Evolutionary conservation across 1,284 basidiomycete species (phyloP), one percentile per base, ranked within the genome.

Genomic region (Calocybe gambosa): DNA sequence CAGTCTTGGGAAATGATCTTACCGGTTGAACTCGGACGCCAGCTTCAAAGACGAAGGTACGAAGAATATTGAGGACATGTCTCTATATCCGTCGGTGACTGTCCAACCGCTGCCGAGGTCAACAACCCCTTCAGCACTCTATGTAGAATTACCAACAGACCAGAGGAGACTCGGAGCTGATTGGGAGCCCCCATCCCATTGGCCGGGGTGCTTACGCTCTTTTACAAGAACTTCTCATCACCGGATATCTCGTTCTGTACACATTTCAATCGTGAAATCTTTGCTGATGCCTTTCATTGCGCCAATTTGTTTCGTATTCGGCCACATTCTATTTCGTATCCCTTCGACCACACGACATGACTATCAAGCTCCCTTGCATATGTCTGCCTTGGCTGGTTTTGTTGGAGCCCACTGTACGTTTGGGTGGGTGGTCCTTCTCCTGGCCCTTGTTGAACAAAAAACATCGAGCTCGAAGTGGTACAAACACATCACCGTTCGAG

Each of bases 351-450:
- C 23, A 18, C 20, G 41, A 7, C 16, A 31, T 16, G 31, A 36
- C 20, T 47, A 37, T 33, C 33, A 35, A 31, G 45, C 45, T 13
- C 42, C 46, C 1, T 20, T 47, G 2, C 29, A 38, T n/a, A 37
- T 20, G 4, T 47, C 46, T 15, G 25, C 33, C 2, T 16, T 47
- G 13, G 40, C 46, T 19, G 46, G 41, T 10, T 33, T 47, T 12
- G 10, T 47, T 13, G 46, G 41, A 7, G 46, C 41, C 13, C 41
- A 39, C 10, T 47, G 46, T n/a, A 26, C 43, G 25, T n/a, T 43
- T 7, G 46, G 46, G 10, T 43, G 25, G 41, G 46, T 43, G 8
- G 39, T 47, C 13, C 19, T 43, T 25, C n/a, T 47, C 4, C 31
- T 42, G 4, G 15, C 41, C 7, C 16, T 43, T 8, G 18, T 47